These are phyloP conservation scores for Uncinocarpus reesii DNA, from an alignment of 2,329 filamentous ascomycete species.

Conservation along the genomic window DNA sequence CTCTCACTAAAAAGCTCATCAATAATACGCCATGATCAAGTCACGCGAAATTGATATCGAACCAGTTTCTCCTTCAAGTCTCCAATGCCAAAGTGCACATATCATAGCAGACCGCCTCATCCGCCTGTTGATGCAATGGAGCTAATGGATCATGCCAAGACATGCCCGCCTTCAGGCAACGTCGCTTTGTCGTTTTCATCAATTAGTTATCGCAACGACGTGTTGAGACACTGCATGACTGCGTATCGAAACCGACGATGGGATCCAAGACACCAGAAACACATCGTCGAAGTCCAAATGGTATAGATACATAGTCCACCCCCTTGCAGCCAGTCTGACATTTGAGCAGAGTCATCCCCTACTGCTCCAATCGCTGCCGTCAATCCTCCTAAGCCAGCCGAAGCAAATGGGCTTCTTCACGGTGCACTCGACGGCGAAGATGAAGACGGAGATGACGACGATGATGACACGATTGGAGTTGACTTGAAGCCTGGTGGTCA, in stretches of 20 bases:
- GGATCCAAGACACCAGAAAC: conserved; percentile 16
- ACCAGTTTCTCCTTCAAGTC: too few relatives aligned
- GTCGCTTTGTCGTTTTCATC: too few relatives aligned
- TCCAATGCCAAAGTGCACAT: too few relatives aligned
- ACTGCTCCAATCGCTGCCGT: not conserved
- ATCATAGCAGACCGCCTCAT: too few relatives aligned
- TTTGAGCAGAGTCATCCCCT: not conserved
- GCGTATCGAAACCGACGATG: conserved; percentile 3
- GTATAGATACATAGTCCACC: conserved; percentile 5
- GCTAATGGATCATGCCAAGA: too few relatives aligned
- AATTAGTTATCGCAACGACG: too few relatives aligned
- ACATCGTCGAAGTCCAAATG: conserved; percentile 11
- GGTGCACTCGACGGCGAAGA: not conserved
- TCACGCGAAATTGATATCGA: too few relatives aligned
- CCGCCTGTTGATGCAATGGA: too few relatives aligned
- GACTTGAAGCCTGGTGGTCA: conserved; percentile 16
- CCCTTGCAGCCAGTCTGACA: not conserved
- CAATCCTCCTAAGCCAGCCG: conserved; percentile 5
- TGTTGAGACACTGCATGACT: too few relatives aligned
- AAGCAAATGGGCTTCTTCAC: conserved; percentile 13
- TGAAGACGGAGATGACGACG: conserved; percentile 23
- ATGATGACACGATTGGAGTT: conserved; percentile 20
- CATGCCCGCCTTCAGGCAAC: too few relatives aligned
- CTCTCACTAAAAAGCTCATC: too few relatives aligned
- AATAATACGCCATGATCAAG: too few relatives aligned